Conservation (phyloP, 1,284 basidiomycete species). For the Rhodotorula glutinis region DNA sequence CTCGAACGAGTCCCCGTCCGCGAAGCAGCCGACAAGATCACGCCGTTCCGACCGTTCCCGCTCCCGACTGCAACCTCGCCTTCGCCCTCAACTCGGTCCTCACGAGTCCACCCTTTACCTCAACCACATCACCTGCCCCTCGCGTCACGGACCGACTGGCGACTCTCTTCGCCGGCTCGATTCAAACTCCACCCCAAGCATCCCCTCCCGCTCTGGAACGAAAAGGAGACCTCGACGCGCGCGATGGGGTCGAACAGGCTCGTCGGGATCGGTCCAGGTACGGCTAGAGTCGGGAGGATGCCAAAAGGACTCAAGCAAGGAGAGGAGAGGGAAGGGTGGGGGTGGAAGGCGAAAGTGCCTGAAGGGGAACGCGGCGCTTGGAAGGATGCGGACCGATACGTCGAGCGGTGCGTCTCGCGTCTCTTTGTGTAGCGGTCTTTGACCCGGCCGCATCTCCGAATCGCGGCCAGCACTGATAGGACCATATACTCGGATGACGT, state of each 20-base stretch:
- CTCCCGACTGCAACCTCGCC: not conserved
- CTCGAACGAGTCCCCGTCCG: no score
- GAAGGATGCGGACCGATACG: conserved; percentile 19
- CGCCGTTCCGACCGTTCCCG: no score
- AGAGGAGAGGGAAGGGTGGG: conserved; percentile 29
- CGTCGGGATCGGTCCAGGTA: conserved; percentile 33
- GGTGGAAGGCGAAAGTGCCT: conserved; percentile 27
- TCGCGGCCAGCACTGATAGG: no score
- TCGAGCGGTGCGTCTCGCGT: conserved; percentile 14
- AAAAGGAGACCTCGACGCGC: conserved; percentile 14
- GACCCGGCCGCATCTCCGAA: no score
- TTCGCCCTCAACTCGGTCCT: not conserved
- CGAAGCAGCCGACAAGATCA: no score
- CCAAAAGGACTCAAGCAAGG: no score
- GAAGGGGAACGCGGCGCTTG: conserved; percentile 20
- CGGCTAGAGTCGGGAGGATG: conserved; percentile 9
- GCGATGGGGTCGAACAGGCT: conserved; percentile 34
- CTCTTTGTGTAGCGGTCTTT: no score
- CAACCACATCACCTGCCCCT: conserved; percentile 34
- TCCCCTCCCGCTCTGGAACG: conserved; percentile 13
- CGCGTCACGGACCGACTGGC: conserved; percentile 40
- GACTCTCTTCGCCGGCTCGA: conserved; percentile 33
- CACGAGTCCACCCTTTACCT: not conserved
- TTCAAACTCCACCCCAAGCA: conserved; percentile 9
- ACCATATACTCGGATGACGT: not conserved